phyloP scores from a whole-genome alignment of 2,329 filamentous ascomycete species.

The Aspergillus chevalieri region DNA sequence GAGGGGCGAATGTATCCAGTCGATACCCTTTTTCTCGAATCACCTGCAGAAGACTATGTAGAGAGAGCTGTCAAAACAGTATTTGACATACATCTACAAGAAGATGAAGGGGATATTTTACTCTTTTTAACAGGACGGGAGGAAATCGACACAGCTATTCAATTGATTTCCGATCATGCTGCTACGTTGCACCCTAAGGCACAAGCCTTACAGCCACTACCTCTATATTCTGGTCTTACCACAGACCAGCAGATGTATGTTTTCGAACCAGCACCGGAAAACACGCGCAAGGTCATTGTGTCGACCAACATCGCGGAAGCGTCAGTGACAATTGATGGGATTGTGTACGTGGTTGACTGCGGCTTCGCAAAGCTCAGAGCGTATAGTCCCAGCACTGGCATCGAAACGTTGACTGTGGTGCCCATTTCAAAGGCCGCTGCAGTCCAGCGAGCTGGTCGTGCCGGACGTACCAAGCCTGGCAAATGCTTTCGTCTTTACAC shows the following conservation, averaged over 20 bases:
- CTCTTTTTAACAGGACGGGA: conserved; percentile 89
- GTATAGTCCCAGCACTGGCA: conserved; percentile 76
- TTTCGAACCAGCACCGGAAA: conserved; percentile 74
- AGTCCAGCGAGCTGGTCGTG: conserved; percentile 83
- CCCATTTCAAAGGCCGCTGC: conserved; percentile 86
- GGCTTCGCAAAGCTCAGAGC: conserved; percentile 87
- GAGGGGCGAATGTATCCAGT: conserved; percentile 87
- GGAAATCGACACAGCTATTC: conserved; percentile 79
- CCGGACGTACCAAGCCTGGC: conserved; percentile 79
- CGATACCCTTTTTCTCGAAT: conserved; percentile 73
- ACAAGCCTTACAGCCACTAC: conserved; percentile 61
- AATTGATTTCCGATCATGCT: conserved; percentile 68
- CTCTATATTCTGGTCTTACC: conserved; percentile 81
- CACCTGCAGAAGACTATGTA: conserved; percentile 77
- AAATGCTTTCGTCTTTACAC: conserved; percentile 95
- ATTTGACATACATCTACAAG: conserved; percentile 77
- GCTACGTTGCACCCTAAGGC: conserved; percentile 55
- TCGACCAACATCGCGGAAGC: conserved; percentile 96
- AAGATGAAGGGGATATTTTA: conserved; percentile 77
- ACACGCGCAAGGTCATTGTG: conserved; percentile 84
- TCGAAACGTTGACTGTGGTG: conserved; percentile 77
- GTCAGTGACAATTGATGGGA: conserved; percentile 87
- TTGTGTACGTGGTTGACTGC: conserved; percentile 83
- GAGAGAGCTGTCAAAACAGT: conserved; percentile 76
- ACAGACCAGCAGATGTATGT: conserved; percentile 93